phyloP scores from a whole-genome alignment of 306 rosid genomes.

The Purshia tridentata region DNA sequence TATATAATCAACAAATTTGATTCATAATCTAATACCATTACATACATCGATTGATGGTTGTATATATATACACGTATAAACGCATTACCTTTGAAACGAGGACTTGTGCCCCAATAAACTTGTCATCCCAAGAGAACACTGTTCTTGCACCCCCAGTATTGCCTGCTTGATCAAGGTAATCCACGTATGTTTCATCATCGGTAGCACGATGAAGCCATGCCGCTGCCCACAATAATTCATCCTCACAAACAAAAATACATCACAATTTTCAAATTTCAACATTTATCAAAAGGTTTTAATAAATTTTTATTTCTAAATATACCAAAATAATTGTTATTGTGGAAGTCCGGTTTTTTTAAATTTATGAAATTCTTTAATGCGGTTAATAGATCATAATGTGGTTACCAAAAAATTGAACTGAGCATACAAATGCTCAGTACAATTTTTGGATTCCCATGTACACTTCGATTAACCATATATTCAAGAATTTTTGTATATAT shows the following conservation, averaged over 20 bases:
- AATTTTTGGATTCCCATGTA: no score
- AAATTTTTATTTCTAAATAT: background rate
- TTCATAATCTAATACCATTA: no score
- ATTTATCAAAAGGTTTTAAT: background rate
- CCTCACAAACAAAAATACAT: constrained; percentile 28
- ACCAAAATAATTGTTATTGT: no score
- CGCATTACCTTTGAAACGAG: constrained; percentile 45
- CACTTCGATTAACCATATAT: no score
- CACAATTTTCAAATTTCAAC: background rate
- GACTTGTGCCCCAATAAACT: constrained; percentile 51
- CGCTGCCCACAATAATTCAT: constrained; percentile 65
- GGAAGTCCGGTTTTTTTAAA: no score
- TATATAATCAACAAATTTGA: no score
- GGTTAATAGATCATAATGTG: no score
- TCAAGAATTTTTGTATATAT: no score
- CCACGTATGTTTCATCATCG: constrained; percentile 21
- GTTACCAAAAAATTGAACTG: no score
- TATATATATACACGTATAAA: background rate
- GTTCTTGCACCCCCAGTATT: constrained; percentile 44
- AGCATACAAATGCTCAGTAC: no score
- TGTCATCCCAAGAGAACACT: constrained; percentile 63
- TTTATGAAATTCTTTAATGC: no score
- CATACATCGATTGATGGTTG: no score
- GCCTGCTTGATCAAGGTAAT: constrained; percentile 20
- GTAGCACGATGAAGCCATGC: constrained; percentile 68